Evolutionary conservation across 495 filamentous ascomycete genomes (phyloP).

Genomic region (Tetracladium setigerum): DNA sequence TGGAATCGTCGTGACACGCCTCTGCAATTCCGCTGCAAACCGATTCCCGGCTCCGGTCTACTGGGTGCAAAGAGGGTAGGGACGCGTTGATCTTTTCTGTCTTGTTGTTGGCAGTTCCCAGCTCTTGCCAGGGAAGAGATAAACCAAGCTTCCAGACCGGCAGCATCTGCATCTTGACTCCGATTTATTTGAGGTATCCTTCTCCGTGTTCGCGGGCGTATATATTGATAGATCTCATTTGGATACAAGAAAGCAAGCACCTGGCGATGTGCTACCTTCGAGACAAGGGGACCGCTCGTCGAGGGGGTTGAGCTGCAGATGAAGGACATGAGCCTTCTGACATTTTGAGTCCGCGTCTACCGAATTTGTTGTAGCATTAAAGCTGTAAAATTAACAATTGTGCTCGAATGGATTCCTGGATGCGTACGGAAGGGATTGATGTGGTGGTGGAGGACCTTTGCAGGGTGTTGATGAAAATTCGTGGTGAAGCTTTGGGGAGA

Average conservation of each 20-base stretch:
- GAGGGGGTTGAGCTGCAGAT: constrained; percentile 45
- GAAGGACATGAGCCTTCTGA: constrained; percentile 56
- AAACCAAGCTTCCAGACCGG: constrained; percentile 43
- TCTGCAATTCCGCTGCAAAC: background rate
- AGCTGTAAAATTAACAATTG: background rate
- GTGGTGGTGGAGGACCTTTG: too few relatives aligned
- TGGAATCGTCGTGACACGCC: background rate
- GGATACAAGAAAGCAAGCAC: constrained; percentile 34
- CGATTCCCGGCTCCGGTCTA: constrained; percentile 1
- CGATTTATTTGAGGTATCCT: background rate
- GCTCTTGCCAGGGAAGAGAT: constrained; percentile 58
- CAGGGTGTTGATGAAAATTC: too few relatives aligned
- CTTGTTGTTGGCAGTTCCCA: constrained; percentile 51
- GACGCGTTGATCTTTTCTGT: constrained; percentile 13
- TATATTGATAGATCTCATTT: background rate
- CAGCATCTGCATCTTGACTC: background rate
- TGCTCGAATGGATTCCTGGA: too few relatives aligned
- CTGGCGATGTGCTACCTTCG: constrained; percentile 38
- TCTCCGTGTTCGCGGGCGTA: background rate
- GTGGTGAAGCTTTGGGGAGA: too few relatives aligned
- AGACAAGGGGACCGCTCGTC: constrained; percentile 40
- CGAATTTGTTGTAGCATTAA: constrained; percentile 11
- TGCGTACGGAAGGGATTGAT: background rate
- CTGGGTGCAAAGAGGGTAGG: constrained; percentile 5
- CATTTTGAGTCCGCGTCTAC: constrained; percentile 48